Evolutionary conservation across 176 grass and related monocot genomes (phyloP).

Genomic region (Sorghum bicolor): DNA sequence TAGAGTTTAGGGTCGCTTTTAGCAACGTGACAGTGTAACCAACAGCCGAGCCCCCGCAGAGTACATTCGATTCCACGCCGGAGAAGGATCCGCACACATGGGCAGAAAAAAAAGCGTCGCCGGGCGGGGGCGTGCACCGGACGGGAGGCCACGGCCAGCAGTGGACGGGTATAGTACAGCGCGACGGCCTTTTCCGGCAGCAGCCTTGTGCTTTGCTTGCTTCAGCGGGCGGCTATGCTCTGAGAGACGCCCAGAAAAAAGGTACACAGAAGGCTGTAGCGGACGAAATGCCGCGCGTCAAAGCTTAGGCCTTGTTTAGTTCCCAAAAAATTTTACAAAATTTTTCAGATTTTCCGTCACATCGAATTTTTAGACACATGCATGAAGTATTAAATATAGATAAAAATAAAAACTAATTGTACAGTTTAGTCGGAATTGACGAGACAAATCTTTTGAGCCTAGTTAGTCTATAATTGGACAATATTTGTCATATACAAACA

Average conservation of each 20-base stretch:
- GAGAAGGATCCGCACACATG: not conserved
- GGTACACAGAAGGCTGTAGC: not conserved
- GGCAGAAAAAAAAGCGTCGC: not conserved
- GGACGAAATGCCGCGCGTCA: not conserved
- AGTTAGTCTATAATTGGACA: too few relatives aligned
- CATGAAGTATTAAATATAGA: too few relatives aligned
- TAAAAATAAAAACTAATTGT: too few relatives aligned
- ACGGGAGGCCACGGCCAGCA: not conserved
- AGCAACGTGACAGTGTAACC: not conserved
- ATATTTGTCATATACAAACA: too few relatives aligned
- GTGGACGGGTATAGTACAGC: not conserved
- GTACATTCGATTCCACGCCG: not conserved
- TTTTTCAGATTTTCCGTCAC: too few relatives aligned
- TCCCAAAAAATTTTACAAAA: too few relatives aligned
- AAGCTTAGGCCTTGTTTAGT: too few relatives aligned
- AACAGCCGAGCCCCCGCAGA: not conserved
- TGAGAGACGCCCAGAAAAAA: not conserved
- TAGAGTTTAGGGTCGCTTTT: not conserved
- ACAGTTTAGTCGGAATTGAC: too few relatives aligned
- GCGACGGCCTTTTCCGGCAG: not conserved
- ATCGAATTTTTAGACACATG: too few relatives aligned
- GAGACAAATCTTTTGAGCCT: too few relatives aligned
- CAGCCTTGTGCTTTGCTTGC: slow-evolving; percentile 16
- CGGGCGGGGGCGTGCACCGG: not conserved
- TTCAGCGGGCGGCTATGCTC: slow-evolving; percentile 20